Base-by-base conservation (phyloP, 768 basidiomycete species). In the Boletus subparvulus region DNA sequence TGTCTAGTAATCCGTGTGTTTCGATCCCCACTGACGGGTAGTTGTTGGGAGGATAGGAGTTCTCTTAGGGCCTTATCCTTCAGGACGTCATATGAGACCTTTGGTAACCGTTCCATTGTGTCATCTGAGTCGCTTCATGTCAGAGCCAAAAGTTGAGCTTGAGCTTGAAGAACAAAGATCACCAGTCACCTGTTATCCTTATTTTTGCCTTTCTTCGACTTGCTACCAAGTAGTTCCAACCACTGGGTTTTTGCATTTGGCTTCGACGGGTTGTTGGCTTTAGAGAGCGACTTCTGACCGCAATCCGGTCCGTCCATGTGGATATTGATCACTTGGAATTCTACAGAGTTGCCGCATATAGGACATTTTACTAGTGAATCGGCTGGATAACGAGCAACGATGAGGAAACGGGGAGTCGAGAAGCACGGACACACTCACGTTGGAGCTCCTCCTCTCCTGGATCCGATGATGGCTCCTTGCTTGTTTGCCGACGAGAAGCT, bases 271-370 rank as follows among this genome's bases (percentile, higher is more conserved):
- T 75, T 26, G 36, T 60, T 52, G 49, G 52, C 45, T 56, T 60
- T 54, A 50, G 63, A 45, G 43, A 40, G 21, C 50, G 52, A 35
- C 60, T 57, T n/a, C 65, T 55, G 55, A 72, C 72, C 55, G 65
- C 76, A 93, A 8, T 76, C 75, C 42, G 77, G 78, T 43, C 68
- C 64, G 57, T 92, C 89, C 55, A 92, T 78, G 65, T 93, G 90
- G 7, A 60, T 52, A 57, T 91, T 88, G 54, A 92, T 83, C 11
- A 59, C 66, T 14, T 75, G 71, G 35, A 76, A 77, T 21, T 71
- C 74, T 24, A 89, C 76, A 11, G 54, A 62, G 43, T 72, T 74
- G 16, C 69, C 60, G 60, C 90, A 93, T 50, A 89, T 56, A 10
- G 90, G 90, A 65, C 90, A 93, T 3, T 68, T 44, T 1, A 88